Base-by-base conservation (phyloP, 2,329 filamentous ascomycete genomes). In the Decorospora gaudefroyi region DNA sequence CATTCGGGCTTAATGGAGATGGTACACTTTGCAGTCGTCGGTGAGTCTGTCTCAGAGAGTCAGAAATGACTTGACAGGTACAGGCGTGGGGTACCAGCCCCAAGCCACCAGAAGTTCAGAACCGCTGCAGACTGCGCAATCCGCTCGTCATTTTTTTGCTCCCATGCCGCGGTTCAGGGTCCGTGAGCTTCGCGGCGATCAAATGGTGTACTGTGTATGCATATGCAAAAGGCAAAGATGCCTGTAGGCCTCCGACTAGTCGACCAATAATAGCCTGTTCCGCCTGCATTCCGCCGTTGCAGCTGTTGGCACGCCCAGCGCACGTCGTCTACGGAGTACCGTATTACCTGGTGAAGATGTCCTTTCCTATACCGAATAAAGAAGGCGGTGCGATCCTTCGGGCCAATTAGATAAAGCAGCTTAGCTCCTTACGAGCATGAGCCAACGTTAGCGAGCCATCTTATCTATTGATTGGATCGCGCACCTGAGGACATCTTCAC, bases 231-330 rank as follows among this genome's bases (percentile, higher is more conserved):
- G 40, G 39, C 45, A 44, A 39, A 31, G 29, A 43, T 41, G 30
- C 12, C 17, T 42, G 42, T 39, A 35, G 12, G 38, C 28, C 10
- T 6, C 19, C 26, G 8, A 46, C 35, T 43, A 43, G 34, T 25
- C 30, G 25, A 31, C 49, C 49, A 52, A 52, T 52, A 46, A 42
- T 33, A 35, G n/a, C n/a, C 9, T 31, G 15, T 18, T 12, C 29
- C 23, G 49, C 39, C 19, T 35, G 21, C 31, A 27, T 25, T 17
- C 16, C 13, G 21, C 27, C 25, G 25, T 21, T 25, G 36, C 30
- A 41, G 31, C 16, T 25, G 28, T 33, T 36, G 33, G 37, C 46
- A n/a, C n/a, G n/a, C n/a, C n/a, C n/a, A n/a, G n/a, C n/a, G n/a
- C n/a, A n/a, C n/a, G n/a, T n/a, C n/a, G n/a, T n/a, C n/a, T n/a